Evolutionary conservation across 345 rosid genomes (phyloP).

Genomic region (Gossypium australe): DNA sequence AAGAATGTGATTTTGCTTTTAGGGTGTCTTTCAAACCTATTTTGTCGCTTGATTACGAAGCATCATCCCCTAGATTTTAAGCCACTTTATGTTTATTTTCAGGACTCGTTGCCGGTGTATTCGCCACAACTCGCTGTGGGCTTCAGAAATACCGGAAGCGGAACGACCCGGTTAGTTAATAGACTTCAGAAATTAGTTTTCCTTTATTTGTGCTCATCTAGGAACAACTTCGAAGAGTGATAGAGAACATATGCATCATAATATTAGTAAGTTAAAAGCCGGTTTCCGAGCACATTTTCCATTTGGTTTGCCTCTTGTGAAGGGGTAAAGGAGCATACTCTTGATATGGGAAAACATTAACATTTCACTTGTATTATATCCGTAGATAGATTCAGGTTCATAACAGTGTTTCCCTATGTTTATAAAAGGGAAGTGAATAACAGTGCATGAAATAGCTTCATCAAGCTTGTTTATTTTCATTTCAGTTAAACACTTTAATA

Average conservation of each 20-base stretch:
- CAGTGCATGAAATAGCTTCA: not conserved
- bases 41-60: not conserved
- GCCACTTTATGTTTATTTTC: not conserved
- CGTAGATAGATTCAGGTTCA: not conserved
- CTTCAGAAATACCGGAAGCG: conserved; percentile 54
- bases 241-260: not conserved
- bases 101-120: conserved; percentile 81
- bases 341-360: not conserved
- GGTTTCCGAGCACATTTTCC: not conserved
- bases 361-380: not conserved
- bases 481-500: conserved; percentile 63
- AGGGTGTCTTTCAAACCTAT: not conserved
- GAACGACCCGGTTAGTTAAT: conserved; percentile 69
- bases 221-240: not conserved
- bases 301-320: not conserved
- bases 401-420: not conserved
- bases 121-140: conserved; percentile 54
- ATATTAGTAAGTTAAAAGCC: not conserved
- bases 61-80: not conserved
- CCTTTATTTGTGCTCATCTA: not conserved
- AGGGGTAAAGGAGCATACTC: not conserved
- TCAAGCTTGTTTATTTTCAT: not conserved
- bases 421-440: not conserved
- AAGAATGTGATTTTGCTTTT: not conserved
- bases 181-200: not conserved